Percentiles rank a stretch among this genome's conserved stretches.
Conservation (phyloP, 1,139 yeast genomes). For the Waltiozyma sp. region DNA sequence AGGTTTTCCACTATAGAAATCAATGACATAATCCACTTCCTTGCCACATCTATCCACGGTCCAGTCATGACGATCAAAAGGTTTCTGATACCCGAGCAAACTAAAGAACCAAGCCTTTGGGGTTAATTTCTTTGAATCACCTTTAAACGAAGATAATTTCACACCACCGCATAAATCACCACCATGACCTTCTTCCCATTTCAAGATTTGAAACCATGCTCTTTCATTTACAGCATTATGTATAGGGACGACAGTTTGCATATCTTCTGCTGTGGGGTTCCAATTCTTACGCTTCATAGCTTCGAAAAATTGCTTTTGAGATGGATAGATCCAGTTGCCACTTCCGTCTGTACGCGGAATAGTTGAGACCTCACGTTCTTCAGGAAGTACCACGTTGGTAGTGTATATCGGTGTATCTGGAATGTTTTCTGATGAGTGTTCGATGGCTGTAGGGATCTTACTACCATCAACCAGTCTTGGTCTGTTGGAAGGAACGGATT, state of each 20-base stretch:
- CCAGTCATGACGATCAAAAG: conserved; percentile 98
- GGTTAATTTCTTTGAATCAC: conserved; percentile 73
- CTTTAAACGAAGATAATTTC: conserved; percentile 75
- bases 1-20: conserved; percentile 66
- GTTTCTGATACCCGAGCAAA: conserved; percentile 56
- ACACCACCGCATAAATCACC: conserved; percentile 76
- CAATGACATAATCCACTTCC: conserved; percentile 82
- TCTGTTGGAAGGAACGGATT: conserved; percentile 6
- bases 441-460: conserved; percentile 20
- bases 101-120: conserved; percentile 81
- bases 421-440: conserved; percentile 30
- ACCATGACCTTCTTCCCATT: conserved; percentile 67
- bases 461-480: conserved; percentile 27
- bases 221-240: conserved; percentile 91
- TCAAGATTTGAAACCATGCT: conserved; percentile 76
- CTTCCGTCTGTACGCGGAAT: conserved; percentile 67
- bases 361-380: conserved; percentile 67
- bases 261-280: conserved; percentile 73
- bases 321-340: conserved; percentile 86
- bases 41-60: conserved; percentile 77
- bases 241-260: conserved; percentile 86
- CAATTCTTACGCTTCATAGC: conserved; percentile 90
- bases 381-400: conserved; percentile 35
- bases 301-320: conserved; percentile 87
- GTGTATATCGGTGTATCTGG: conserved; percentile 21